Evolutionary conservation across 345 rosid species (phyloP).

Genomic region (Populus euphratica): DNA sequence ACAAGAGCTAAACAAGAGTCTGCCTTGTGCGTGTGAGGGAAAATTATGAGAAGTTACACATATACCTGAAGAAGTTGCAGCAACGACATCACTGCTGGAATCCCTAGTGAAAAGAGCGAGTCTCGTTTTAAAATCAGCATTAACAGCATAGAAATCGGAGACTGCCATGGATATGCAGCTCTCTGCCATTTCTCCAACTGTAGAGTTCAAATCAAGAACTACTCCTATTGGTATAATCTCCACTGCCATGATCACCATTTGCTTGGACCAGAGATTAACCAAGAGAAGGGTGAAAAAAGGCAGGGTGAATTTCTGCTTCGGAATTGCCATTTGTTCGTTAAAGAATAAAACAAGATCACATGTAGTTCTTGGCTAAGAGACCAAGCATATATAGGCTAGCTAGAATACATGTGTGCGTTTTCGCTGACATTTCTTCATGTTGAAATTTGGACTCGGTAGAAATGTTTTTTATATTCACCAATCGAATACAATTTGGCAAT

Average conservation of each 20-base stretch:
- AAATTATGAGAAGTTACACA: not conserved
- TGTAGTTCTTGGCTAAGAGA: no score
- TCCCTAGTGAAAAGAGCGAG: slow-evolving; percentile 22
- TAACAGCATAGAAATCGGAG: slow-evolving; percentile 23
- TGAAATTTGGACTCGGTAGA: no score
- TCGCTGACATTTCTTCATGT: no score
- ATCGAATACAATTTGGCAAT: no score
- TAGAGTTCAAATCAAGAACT: slow-evolving; percentile 31
- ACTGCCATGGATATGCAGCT: slow-evolving; percentile 27
- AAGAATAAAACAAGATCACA: no score
- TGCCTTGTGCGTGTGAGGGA: no score
- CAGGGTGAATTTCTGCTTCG: not conserved
- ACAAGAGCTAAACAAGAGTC: no score
- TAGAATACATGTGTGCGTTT: no score
- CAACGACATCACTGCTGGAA: slow-evolving; percentile 25
- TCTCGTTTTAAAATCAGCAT: slow-evolving; percentile 27
- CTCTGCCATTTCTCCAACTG: slow-evolving; percentile 11
- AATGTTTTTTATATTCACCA: no score
- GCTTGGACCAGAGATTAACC: not conserved
- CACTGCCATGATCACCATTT: not conserved
- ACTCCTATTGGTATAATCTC: slow-evolving; percentile 22
- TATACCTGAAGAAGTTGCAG: slow-evolving; percentile 37
- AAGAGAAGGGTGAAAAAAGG: not conserved
- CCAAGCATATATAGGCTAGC: no score
- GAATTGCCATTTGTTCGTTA: not conserved